Percentiles rank a stretch among this genome's conserved stretches.
These are phyloP conservation scores for Raffaelea arxii DNA, from an alignment of 2,329 filamentous ascomycete genomes.

Conservation along the genomic window DNA sequence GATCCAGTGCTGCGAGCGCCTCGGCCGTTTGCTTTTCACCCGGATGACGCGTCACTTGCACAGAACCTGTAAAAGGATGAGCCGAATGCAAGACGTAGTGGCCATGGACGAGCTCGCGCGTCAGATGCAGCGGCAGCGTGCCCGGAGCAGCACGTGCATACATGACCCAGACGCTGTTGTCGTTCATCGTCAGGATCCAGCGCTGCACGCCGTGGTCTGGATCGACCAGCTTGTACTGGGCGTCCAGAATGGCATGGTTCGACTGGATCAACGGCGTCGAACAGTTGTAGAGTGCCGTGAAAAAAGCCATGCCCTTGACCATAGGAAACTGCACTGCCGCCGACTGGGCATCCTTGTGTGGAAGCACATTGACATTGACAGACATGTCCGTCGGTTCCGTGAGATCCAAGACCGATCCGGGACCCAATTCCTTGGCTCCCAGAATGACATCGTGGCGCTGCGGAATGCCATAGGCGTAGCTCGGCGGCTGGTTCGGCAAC, in stretches of 20 bases:
- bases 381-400: constrained; percentile 48
- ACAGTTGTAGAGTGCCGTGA: constrained; percentile 67
- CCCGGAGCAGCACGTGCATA: constrained; percentile 59
- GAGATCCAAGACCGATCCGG: constrained; percentile 44
- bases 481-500: constrained; percentile 45
- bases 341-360: constrained; percentile 25
- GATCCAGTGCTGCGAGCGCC: too few species aligned
- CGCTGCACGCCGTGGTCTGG: constrained; percentile 58
- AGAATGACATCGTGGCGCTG: constrained; percentile 74
- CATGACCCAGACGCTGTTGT: constrained; percentile 67
- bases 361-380: constrained; percentile 57
- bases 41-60: constrained; percentile 77
- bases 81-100: constrained; percentile 51
- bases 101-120: constrained; percentile 53
- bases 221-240: not conserved
- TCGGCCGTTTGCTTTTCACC: constrained; percentile 32
- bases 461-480: constrained; percentile 73
- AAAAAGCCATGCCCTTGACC: constrained; percentile 81
- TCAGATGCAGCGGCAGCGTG: constrained; percentile 50
- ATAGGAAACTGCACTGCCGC: constrained; percentile 68
- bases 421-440: constrained; percentile 64
- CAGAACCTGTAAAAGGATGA: constrained; percentile 60
- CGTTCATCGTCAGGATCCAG: constrained; percentile 63
- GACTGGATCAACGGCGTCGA: constrained; percentile 65
- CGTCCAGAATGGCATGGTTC: constrained; percentile 26